These are phyloP conservation scores for Petunia hybrid DNA, from an alignment of 305 asterid species.

Conservation along the genomic window DNA sequence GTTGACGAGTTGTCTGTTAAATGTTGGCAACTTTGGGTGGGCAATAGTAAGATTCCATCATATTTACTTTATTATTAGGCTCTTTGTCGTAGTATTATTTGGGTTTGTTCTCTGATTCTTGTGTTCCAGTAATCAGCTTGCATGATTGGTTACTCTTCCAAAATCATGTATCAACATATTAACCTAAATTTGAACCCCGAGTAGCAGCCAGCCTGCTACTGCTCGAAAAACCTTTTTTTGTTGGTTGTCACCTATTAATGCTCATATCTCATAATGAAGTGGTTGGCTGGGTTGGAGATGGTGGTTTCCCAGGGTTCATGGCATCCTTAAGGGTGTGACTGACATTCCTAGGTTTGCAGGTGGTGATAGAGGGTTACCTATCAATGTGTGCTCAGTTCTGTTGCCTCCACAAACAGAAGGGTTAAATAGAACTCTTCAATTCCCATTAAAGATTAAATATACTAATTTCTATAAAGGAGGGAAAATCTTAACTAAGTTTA, in stretches of 20 bases:
- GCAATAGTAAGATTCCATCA: neutral
- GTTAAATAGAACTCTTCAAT: neutral
- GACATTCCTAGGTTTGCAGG: neutral
- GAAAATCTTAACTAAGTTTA: slow-evolving; percentile 13
- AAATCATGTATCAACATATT: neutral
- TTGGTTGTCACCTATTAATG: neutral
- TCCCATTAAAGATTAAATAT: slow-evolving; percentile 8
- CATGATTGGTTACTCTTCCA: neutral
- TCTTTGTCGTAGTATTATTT: neutral
- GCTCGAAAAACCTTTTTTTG: neutral
- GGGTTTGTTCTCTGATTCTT: neutral
- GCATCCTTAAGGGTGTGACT: neutral
- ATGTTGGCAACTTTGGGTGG: slow-evolving; percentile 6
- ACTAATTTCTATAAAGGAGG: slow-evolving; percentile 8
- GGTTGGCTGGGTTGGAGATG: neutral
- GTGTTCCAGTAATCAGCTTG: slow-evolving; percentile 24
- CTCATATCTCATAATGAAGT: slow-evolving; percentile 19
- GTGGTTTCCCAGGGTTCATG: slow-evolving; percentile 11
- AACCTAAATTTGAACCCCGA: neutral
- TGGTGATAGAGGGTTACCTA: neutral
- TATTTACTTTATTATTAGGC: neutral
- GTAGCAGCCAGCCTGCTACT: neutral
- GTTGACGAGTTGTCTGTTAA: neutral
- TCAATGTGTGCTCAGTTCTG: neutral
- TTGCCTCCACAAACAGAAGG: neutral